Evolutionary conservation across 208 protist species (phyloP).

Genomic region (Acanthamoeba culbertsoni): DNA sequence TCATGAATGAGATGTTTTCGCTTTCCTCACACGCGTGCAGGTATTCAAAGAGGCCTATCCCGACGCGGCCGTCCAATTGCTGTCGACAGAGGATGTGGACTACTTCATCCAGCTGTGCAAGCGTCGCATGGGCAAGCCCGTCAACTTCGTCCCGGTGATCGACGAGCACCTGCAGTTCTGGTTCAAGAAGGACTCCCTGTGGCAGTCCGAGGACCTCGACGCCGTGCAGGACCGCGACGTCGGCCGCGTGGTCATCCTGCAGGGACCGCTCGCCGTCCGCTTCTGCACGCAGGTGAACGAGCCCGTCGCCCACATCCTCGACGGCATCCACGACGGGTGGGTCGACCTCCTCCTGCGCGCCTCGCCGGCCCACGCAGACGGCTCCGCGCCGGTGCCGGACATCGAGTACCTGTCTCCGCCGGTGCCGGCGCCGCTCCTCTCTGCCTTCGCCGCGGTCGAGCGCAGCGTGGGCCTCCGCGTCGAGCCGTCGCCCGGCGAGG

Average conservation of each 20-base stretch:
- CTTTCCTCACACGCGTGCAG: too few relatives aligned
- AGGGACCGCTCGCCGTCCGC: conserved; percentile 81
- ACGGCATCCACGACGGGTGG: conserved; percentile 65
- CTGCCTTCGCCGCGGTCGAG: not conserved
- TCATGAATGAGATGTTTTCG: not conserved
- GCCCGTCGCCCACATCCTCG: conserved; percentile 79
- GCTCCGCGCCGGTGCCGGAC: not conserved
- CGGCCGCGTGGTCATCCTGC: conserved; percentile 82
- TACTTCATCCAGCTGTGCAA: conserved; percentile 82
- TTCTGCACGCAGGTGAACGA: conserved; percentile 79
- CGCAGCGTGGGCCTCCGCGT: not conserved
- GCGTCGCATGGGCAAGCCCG: conserved; percentile 79
- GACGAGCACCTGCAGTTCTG: conserved; percentile 80
- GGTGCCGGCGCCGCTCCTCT: not conserved
- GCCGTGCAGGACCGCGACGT: conserved; percentile 76
- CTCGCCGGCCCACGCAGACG: not conserved
- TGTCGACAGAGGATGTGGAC: conserved; percentile 78
- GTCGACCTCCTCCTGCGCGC: not conserved
- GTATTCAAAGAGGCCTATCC: conserved; percentile 72
- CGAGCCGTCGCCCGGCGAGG: not conserved
- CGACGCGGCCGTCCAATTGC: conserved; percentile 59
- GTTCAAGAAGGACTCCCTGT: conserved; percentile 87
- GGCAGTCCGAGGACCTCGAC: conserved; percentile 81
- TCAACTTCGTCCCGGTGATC: conserved; percentile 82
- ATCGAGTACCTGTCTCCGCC: conserved; percentile 39